These are phyloP conservation scores for Globisporangium cylindrosporum DNA, from an alignment of 352 stramenopile species.

Conservation along the genomic window DNA sequence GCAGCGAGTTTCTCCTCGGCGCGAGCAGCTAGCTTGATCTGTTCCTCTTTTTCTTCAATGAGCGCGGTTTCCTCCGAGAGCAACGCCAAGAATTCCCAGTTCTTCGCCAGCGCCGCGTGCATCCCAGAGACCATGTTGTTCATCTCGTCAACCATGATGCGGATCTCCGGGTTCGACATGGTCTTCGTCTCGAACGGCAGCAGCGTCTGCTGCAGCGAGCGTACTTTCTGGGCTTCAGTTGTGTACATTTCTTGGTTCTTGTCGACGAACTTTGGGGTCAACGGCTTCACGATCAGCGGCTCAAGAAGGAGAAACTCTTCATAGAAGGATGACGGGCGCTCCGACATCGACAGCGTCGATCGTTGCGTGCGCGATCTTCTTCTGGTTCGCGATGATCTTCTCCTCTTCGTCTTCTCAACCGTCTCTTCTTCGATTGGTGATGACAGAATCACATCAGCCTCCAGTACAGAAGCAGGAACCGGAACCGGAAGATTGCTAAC, in stretches of 20 bases:
- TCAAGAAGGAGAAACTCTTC: conserved; percentile 17
- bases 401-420: conserved; percentile 2
- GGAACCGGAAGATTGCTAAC: background rate
- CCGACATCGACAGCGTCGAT: conserved; percentile 12
- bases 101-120: conserved; percentile 11
- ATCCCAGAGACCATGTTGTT: conserved; percentile 14
- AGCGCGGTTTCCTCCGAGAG: conserved; percentile 8
- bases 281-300: conserved; percentile 3
- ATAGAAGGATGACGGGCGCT: conserved; percentile 13
- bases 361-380: conserved; percentile 9
- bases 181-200: conserved; percentile 7
- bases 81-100: conserved; percentile 19
- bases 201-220: conserved; percentile 5
- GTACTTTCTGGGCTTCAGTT: conserved; percentile 9
- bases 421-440: background rate
- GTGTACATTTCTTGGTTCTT: conserved; percentile 11
- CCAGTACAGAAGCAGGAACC: background rate
- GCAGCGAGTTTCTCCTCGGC: background rate
- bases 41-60: background rate
- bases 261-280: background rate
- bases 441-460: background rate
- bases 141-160: conserved; percentile 21
- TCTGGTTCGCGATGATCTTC: conserved; percentile 8
- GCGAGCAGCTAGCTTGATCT: background rate
- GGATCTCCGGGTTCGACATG: conserved; percentile 16